Base-by-base conservation (phyloP, 306 rosid species). In the Lablab purpureus region DNA sequence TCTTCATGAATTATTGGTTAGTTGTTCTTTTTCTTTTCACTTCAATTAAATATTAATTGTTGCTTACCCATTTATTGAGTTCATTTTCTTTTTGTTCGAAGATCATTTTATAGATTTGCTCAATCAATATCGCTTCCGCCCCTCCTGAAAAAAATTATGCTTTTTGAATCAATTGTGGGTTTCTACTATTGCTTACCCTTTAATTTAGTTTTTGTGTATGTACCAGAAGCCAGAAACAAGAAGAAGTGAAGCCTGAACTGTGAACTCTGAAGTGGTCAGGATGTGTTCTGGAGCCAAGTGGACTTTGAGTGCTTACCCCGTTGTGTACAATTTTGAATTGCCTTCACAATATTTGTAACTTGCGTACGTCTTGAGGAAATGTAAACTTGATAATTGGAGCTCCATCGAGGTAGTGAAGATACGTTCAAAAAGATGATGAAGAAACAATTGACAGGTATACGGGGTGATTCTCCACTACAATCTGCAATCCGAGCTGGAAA, bases 401-500 rank as follows among this genome's bases (percentile, higher is more conserved):
- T 81, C 72, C 75, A 34, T 36, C 80, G 55, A 80, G 79, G 85
- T 68, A 22, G 69, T 70, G 7, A 71, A 82, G 77, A 59, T 47
- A 72, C 47, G 10, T 28, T 15, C 45, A 12, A 25, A 34, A 65
- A 79, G 86, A 87, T 30, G 85, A 90, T 92, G 97, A 82, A 80
- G 81, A 89, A 85, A 84, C 93, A 87, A 82, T 72, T 89, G 66
- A 85, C 90, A 2, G 89, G 87, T 69, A 84, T 81, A 41, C 78
- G 90, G 41, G 90, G 89, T 1, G 91, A 92, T 84, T 78, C 80
- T 69, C 88, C 87, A 32, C 25, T 90, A 23, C 97, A 89, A 62
- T 73, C 77, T 34, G 97, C 92, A 0, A 86, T 88, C 12, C 86
- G 97, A 32, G 82, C 71, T 30, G 93, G 92, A 68, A 85, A 89